Percentiles rank a stretch among this genome's conserved stretches.
Evolutionary conservation across 306 rosid species (phyloP).

Genomic region (Cyamopsis tetragonoloba): DNA sequence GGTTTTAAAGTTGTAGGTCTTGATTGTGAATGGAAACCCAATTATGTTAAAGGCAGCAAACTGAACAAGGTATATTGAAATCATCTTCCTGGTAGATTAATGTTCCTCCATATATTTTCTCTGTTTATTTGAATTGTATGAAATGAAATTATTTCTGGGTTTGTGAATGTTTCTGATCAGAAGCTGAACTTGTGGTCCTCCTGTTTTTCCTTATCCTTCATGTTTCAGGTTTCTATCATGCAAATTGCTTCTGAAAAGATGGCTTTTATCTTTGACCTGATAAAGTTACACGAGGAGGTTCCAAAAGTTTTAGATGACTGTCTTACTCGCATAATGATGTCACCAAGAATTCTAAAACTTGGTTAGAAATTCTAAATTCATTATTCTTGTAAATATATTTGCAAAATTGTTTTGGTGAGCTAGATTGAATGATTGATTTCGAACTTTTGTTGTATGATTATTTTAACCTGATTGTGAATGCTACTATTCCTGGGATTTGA

Average conservation of each 20-base stretch:
- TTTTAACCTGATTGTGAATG: conserved; percentile 15
- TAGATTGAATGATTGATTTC: background rate
- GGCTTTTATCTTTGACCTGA: conserved; percentile 75
- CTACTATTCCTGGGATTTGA: background rate
- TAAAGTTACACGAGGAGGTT: conserved; percentile 63
- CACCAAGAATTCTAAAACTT: conserved; percentile 80
- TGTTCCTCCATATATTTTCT: conserved; percentile 18
- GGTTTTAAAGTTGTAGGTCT: conserved; percentile 77
- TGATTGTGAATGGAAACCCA: conserved; percentile 99
- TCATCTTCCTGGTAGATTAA: conserved; percentile 9
- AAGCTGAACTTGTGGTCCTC: conserved; percentile 14
- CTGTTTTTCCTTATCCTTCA: conserved; percentile 11
- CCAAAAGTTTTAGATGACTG: conserved; percentile 60
- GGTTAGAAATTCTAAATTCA: conserved; percentile 46
- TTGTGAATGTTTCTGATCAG: background rate
- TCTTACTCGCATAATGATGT: conserved; percentile 68
- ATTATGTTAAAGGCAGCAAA: conserved; percentile 64
- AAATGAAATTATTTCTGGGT: background rate
- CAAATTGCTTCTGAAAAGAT: conserved; percentile 83
- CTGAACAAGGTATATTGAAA: conserved; percentile 71
- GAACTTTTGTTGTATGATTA: conserved; percentile 21
- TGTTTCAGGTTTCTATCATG: conserved; percentile 90
- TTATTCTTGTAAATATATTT: conserved; percentile 1
- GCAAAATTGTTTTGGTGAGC: background rate
- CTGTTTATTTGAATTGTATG: conserved; percentile 2